Percentiles rank a stretch among this genome's conserved stretches.
Evolutionary conservation across 129 eudicot species (phyloP).

Genomic region (Flaveria trinervia): DNA sequence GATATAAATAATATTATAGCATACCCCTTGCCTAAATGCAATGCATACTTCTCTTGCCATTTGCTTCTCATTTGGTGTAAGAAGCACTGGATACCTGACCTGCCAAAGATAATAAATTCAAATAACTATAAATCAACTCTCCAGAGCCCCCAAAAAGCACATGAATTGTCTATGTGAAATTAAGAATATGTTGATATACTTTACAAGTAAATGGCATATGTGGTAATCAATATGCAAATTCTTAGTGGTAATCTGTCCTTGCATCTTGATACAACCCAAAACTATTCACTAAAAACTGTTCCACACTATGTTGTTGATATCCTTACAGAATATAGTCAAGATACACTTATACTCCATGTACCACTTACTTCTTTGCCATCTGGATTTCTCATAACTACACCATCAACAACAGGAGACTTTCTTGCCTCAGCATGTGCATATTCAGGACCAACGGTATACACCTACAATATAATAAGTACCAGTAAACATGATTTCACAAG

Average conservation of each 20-base stretch:
- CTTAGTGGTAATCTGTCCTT: constrained; percentile 2
- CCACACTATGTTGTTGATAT: constrained; percentile 17
- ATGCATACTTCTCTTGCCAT: constrained; percentile 98
- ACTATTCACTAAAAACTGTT: background rate
- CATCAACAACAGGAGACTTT: constrained; percentile 98
- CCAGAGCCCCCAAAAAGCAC: background rate
- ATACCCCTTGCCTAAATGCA: constrained; percentile 92
- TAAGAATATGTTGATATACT: background rate
- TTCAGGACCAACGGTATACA: constrained; percentile 94
- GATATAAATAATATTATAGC: constrained; percentile 36
- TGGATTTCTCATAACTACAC: constrained; percentile 98
- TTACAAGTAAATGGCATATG: constrained; percentile 6
- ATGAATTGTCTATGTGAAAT: constrained; percentile 2
- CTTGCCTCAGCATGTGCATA: constrained; percentile 99
- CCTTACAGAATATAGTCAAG: constrained; percentile 5
- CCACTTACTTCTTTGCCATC: constrained; percentile 97
- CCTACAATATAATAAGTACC: constrained; percentile 44
- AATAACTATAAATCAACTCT: background rate
- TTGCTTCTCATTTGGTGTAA: constrained; percentile 93
- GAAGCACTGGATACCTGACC: constrained; percentile 99
- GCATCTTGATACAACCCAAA: constrained; percentile 7
- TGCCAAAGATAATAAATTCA: constrained; percentile 36
- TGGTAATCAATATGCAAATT: constrained; percentile 15
- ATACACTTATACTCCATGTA: background rate
- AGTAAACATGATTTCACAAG: constrained; percentile 5